phyloP scores from a whole-genome alignment of 257 asterid genomes.

The Gentiana straminea region DNA sequence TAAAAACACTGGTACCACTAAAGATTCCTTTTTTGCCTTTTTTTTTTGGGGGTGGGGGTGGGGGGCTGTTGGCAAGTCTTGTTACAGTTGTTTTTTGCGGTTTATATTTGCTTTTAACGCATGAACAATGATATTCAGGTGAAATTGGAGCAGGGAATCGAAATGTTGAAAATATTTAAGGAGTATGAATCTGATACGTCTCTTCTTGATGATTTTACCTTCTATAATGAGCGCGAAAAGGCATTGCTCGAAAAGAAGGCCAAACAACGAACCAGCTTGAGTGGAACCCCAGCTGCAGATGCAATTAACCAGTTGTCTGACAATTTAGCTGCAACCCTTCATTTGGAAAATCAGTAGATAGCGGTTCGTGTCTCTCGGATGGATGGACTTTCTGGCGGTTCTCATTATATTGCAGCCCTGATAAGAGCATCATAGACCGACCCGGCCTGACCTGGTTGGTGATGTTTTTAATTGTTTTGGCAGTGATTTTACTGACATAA shows the following conservation, averaged over 20 bases:
- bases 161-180: constrained; percentile 84
- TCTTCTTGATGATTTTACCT: constrained; percentile 80
- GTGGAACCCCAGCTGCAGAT: constrained; percentile 44
- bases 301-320: constrained; percentile 68
- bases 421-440: constrained; percentile 13
- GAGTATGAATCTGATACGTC: constrained; percentile 79
- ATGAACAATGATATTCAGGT: constrained; percentile 37
- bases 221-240: constrained; percentile 85
- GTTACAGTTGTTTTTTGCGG: too few relatives aligned
- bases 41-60: too few relatives aligned
- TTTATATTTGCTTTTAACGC: too few relatives aligned
- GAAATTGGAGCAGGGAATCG: constrained; percentile 78
- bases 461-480: constrained; percentile 12
- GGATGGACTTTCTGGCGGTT: constrained; percentile 28
- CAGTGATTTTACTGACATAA: too few relatives aligned
- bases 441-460: constrained; percentile 11
- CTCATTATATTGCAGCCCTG: constrained; percentile 17
- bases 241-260: constrained; percentile 67
- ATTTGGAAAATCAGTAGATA: constrained; percentile 47
- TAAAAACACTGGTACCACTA: neutral
- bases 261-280: constrained; percentile 45
- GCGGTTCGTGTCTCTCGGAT: constrained; percentile 26
- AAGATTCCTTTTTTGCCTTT: neutral
- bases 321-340: constrained; percentile 54
- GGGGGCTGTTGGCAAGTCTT: too few relatives aligned